Percentiles rank a stretch among this genome's conserved stretches.
Conservation (phyloP, 2,329 filamentous ascomycete species). For the Sporothrix humicola region DNA sequence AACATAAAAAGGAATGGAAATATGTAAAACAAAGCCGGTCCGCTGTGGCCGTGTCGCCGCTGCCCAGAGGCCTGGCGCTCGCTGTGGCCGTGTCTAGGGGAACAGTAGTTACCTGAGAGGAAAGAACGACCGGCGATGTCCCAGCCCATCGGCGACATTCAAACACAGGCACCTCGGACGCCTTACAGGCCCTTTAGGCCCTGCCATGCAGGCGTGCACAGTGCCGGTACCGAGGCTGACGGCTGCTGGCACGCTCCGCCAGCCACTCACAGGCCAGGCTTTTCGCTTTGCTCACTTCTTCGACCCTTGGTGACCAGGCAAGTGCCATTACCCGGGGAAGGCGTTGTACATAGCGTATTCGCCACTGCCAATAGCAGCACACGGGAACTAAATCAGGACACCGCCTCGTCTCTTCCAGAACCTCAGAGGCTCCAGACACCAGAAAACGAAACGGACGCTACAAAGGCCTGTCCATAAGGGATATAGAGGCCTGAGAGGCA, state of each 20-base stretch:
- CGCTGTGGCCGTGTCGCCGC: background rate
- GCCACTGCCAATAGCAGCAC: constrained; percentile 19
- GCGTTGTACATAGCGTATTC: background rate
- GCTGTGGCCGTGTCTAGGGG: background rate
- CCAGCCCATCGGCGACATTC: background rate
- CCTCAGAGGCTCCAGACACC: background rate
- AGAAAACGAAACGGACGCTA: constrained; percentile 11
- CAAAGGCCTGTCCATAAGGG: constrained; percentile 20
- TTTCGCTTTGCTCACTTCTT: constrained; percentile 21
- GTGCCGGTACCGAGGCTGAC: constrained; percentile 26
- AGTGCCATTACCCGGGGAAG: constrained; percentile 19
- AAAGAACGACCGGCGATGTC: background rate
- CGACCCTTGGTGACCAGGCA: background rate
- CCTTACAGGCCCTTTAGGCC: background rate
- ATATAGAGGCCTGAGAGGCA: background rate
- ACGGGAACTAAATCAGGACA: background rate
- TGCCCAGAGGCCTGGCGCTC: constrained; percentile 14
- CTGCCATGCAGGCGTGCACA: background rate
- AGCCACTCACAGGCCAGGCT: constrained; percentile 27
- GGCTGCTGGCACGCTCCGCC: constrained; percentile 8
- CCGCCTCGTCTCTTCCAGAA: background rate
- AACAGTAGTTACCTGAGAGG: background rate
- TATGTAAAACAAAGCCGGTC: background rate
- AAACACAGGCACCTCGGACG: background rate
- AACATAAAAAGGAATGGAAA: background rate